phyloP scores from a whole-genome alignment of 108 stramenopile genomes.

The Cyclostephanos invisitatus region DNA sequence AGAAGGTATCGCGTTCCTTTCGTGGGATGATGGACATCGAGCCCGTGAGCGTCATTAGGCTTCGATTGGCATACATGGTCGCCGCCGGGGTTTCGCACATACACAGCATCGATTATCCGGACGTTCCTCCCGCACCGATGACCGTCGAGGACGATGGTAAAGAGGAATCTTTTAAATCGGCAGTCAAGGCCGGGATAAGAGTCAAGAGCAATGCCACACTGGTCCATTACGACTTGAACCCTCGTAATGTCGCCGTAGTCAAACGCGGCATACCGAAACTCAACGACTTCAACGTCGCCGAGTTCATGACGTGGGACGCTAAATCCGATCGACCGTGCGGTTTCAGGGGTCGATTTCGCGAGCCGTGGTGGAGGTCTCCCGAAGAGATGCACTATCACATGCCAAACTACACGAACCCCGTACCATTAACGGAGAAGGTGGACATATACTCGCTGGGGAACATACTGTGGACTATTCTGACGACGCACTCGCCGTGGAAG shows the following conservation, averaged over 20 bases:
- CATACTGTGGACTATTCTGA: constrained; percentile 69
- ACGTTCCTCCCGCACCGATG: constrained; percentile 5
- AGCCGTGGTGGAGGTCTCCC: constrained; percentile 90
- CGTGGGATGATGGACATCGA: constrained; percentile 54
- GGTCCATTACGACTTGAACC: constrained; percentile 87
- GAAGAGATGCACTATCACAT: constrained; percentile 75
- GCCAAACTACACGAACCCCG: constrained; percentile 23
- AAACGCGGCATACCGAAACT: constrained; percentile 73
- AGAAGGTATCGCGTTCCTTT: constrained; percentile 60
- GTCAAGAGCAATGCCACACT: constrained; percentile 57
- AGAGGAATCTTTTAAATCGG: too few relatives aligned
- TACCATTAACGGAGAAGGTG: constrained; percentile 67
- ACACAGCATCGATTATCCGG: constrained; percentile 63
- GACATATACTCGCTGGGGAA: constrained; percentile 84
- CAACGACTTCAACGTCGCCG: constrained; percentile 89
- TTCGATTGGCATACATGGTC: constrained; percentile 70
- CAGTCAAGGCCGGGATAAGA: background rate
- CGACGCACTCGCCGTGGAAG: constrained; percentile 77
- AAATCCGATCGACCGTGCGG: constrained; percentile 63
- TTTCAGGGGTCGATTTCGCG: constrained; percentile 65
- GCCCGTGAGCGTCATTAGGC: constrained; percentile 58
- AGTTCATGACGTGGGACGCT: constrained; percentile 64
- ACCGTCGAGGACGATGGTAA: constrained; percentile 3
- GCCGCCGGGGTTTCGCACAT: constrained; percentile 78
- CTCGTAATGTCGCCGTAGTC: constrained; percentile 79